Percentiles rank a stretch among this genome's conserved stretches.
Conservation (phyloP, 2,329 filamentous ascomycete species). For the Sphaerostilbella broomeana region DNA sequence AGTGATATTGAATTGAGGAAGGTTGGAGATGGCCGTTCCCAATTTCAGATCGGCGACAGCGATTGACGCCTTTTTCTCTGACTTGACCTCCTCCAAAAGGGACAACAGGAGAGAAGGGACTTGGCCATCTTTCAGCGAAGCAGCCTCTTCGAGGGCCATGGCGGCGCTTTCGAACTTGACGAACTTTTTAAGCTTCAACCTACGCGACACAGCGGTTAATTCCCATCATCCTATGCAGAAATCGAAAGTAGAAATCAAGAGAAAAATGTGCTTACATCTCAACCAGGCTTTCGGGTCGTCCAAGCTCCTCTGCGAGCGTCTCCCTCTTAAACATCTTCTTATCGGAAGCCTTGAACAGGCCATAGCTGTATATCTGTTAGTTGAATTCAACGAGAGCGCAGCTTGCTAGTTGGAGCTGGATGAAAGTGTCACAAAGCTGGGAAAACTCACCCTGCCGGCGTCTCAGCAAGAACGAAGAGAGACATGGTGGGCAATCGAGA, state of each 20-base stretch:
- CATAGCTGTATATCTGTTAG: conserved; percentile 61
- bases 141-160: conserved; percentile 83
- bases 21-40: conserved; percentile 83
- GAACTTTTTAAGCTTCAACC: conserved; percentile 94
- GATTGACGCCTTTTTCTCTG: conserved; percentile 94
- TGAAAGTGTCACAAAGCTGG: no score
- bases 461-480: conserved; percentile 90
- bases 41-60: conserved; percentile 92
- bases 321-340: conserved; percentile 94
- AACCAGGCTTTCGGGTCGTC: conserved; percentile 76
- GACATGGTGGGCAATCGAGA: conserved; percentile 54
- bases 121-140: conserved; percentile 85
- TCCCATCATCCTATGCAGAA: no score
- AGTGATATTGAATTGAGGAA: conserved; percentile 80
- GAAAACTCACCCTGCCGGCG: conserved; percentile 64
- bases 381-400: conserved; percentile 3
- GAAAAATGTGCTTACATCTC: conserved; percentile 62
- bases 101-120: conserved; percentile 79
- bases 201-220: conserved; percentile 28
- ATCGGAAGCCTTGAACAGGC: conserved; percentile 96
- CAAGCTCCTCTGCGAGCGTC: conserved; percentile 66
- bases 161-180: conserved; percentile 94
- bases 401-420: no score
- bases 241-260: conserved; percentile 17
- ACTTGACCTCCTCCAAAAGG: conserved; percentile 84